These are phyloP conservation scores for Aspergillus ostianus DNA, from an alignment of 495 filamentous ascomycete genomes.

Conservation along the genomic window DNA sequence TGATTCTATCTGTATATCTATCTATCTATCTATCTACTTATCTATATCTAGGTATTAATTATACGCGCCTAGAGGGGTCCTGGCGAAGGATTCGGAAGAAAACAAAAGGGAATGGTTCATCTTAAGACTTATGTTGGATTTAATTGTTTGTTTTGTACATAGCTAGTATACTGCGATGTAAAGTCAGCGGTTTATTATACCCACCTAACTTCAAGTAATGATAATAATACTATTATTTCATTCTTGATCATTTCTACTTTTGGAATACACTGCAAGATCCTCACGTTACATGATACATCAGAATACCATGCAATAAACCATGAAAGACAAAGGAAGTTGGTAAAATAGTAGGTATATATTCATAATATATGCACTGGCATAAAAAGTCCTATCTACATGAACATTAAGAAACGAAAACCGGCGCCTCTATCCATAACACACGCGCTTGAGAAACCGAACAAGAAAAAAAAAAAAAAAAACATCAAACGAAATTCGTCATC, in stretches of 20 bases:
- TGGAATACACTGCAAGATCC: no score
- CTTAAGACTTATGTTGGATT: background rate
- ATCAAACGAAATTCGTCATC: slow-evolving; percentile 27
- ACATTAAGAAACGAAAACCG: slow-evolving; percentile 22
- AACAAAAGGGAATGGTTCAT: background rate
- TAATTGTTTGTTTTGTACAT: background rate
- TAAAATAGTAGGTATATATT: slow-evolving; percentile 1
- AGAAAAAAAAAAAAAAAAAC: no score
- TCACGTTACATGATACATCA: no score
- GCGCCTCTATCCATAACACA: slow-evolving; percentile 38
- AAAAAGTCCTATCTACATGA: slow-evolving; percentile 7
- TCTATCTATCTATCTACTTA: no score
- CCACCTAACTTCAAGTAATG: no score
- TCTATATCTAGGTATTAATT: background rate
- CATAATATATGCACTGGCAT: slow-evolving; percentile 6
- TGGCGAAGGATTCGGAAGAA: background rate
- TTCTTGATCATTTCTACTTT: no score
- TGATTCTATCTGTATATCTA: no score
- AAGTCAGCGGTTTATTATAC: background rate
- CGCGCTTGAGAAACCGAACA: slow-evolving; percentile 35
- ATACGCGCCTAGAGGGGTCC: background rate
- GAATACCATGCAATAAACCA: no score
- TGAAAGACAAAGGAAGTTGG: background rate
- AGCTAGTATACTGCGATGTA: background rate
- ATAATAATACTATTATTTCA: no score